Conservation (phyloP, 1,139 yeast species). For the Pneumocystis wakefieldiae region DNA sequence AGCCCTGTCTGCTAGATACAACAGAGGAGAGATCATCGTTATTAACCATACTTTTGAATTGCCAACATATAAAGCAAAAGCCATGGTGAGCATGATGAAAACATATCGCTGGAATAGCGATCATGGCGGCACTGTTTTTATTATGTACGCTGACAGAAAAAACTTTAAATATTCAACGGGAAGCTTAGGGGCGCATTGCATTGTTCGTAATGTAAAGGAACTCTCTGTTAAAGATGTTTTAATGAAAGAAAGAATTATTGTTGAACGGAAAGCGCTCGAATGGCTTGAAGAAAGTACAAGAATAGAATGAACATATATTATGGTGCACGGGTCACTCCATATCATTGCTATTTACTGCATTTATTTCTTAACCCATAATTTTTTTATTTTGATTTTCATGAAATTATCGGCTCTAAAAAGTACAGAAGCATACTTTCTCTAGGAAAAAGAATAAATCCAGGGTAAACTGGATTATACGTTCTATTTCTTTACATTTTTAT, state of each 20-base stretch:
- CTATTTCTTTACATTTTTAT: not conserved
- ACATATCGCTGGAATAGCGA: conserved; percentile 10
- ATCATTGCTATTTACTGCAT: not conserved
- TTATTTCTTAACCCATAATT: not conserved
- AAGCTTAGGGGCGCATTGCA: not conserved
- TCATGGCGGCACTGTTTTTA: not conserved
- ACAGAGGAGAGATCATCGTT: conserved; percentile 53
- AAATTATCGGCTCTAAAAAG: not conserved
- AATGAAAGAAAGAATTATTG: not conserved
- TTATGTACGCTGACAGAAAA: not conserved
- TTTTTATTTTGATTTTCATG: not conserved
- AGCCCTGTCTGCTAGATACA: conserved; percentile 70
- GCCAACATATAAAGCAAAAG: conserved; percentile 10
- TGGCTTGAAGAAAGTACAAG: not conserved
- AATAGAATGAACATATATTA: not conserved
- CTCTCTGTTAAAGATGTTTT: not conserved
- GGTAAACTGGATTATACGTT: not conserved
- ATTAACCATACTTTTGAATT: conserved; percentile 45
- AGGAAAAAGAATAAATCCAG: not conserved
- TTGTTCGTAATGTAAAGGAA: not conserved
- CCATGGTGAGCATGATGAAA: conserved; percentile 9
- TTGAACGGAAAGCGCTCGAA: not conserved
- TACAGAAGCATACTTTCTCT: no score
- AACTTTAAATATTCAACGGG: not conserved
- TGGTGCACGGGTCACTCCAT: not conserved